These are phyloP conservation scores for Hypericum androsaemum DNA, from an alignment of 345 rosid species.

Conservation along the genomic window DNA sequence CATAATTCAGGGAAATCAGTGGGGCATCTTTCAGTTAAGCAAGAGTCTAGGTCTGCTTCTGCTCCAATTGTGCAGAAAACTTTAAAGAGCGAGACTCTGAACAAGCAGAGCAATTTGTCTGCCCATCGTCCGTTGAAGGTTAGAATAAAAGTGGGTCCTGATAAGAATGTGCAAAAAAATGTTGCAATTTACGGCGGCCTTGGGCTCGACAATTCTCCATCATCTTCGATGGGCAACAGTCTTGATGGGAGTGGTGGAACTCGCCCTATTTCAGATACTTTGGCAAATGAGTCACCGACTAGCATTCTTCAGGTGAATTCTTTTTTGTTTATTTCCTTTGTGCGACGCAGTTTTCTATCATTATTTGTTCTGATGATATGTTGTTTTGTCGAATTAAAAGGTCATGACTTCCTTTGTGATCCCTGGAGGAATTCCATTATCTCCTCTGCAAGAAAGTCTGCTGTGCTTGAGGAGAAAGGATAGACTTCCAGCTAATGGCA, in stretches of 20 bases:
- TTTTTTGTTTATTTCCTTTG: slow-evolving; percentile 12
- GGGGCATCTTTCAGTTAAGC: slow-evolving; percentile 25
- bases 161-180: slow-evolving; percentile 30
- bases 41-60: slow-evolving; percentile 19
- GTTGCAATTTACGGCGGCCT: slow-evolving; percentile 42
- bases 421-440: slow-evolving; percentile 39
- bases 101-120: slow-evolving; percentile 18
- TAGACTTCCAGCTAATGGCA: slow-evolving; percentile 12
- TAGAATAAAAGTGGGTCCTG: slow-evolving; percentile 51
- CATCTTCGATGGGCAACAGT: slow-evolving; percentile 36
- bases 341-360: neutral
- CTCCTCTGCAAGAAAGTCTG: slow-evolving; percentile 60
- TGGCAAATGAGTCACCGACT: slow-evolving; percentile 36
- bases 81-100: slow-evolving; percentile 24
- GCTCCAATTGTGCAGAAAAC: slow-evolving; percentile 19
- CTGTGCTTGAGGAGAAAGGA: slow-evolving; percentile 28
- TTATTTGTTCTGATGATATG: neutral
- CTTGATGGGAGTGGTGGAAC: slow-evolving; percentile 33
- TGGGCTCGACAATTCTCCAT: slow-evolving; percentile 55
- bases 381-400: slow-evolving; percentile 32
- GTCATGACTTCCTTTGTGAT: slow-evolving; percentile 50
- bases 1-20: slow-evolving; percentile 14
- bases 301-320: slow-evolving; percentile 56
- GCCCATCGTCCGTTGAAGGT: slow-evolving; percentile 40
- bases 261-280: slow-evolving; percentile 15